Percentiles rank a stretch among this genome's conserved stretches.
Conservation (phyloP, 176 grass and related monocot genomes). For the Oryza officinalis region DNA sequence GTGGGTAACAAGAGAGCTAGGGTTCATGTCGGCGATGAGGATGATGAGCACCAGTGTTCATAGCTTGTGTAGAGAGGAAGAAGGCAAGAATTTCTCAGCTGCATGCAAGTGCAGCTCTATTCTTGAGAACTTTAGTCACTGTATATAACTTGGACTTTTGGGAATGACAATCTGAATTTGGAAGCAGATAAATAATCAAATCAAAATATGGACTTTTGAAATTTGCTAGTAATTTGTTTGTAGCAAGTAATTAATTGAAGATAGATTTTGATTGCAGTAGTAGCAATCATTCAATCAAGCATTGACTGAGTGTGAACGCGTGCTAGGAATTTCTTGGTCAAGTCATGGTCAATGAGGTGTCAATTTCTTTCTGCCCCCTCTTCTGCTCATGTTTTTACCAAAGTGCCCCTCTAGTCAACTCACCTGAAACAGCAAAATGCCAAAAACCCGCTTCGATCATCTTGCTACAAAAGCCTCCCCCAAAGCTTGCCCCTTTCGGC, state of each 20-base stretch:
- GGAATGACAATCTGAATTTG: slow-evolving; percentile 9
- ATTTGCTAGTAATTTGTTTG: background rate
- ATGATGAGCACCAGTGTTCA: slow-evolving; percentile 33
- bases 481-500: background rate
- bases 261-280: too few relatives aligned
- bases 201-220: background rate
- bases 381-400: background rate
- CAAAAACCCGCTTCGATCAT: background rate
- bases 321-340: background rate
- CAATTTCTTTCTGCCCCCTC: background rate
- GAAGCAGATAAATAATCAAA: background rate
- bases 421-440: background rate
- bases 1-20: slow-evolving; percentile 44
- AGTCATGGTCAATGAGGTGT: background rate
- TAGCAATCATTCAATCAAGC: too few relatives aligned
- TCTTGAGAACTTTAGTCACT: slow-evolving; percentile 18
- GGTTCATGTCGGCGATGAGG: slow-evolving; percentile 29
- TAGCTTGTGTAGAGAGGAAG: background rate
- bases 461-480: background rate
- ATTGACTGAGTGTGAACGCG: background rate
- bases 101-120: background rate
- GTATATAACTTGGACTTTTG: slow-evolving; percentile 25
- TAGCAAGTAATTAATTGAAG: too few relatives aligned
- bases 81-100: slow-evolving; percentile 5
- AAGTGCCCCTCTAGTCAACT: background rate